These are phyloP conservation scores for Bruguiera gymnorhiza DNA, from an alignment of 345 rosid genomes.

Conservation along the genomic window DNA sequence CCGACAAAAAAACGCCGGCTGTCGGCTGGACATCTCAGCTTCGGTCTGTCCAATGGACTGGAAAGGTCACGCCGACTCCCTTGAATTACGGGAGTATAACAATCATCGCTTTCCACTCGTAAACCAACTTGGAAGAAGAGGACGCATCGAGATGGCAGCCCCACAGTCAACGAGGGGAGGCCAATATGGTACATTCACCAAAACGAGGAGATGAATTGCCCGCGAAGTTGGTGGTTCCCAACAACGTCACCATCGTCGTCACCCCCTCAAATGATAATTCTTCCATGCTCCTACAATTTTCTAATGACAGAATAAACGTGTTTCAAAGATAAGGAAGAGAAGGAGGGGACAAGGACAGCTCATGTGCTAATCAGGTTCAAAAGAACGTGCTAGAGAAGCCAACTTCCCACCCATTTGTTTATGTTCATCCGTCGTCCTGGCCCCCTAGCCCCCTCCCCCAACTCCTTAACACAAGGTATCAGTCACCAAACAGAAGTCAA, in stretches of 20 bases:
- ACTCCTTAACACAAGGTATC: neutral
- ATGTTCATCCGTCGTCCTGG: neutral
- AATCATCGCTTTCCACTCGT: too few relatives aligned
- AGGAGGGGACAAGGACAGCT: neutral
- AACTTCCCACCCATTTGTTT: neutral
- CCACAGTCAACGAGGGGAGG: neutral
- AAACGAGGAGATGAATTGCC: neutral
- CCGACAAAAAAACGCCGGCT: too few relatives aligned
- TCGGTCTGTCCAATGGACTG: too few relatives aligned
- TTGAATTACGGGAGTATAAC: too few relatives aligned
- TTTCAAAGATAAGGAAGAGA: neutral
- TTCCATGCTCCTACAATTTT: too few relatives aligned
- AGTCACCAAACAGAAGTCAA: neutral
- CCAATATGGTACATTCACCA: neutral
- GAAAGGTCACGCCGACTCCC: too few relatives aligned
- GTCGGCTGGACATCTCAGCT: too few relatives aligned
- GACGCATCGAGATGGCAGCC: too few relatives aligned
- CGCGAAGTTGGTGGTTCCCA: neutral
- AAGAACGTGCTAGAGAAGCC: slow-evolving; percentile 18
- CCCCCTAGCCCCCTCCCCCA: too few relatives aligned
- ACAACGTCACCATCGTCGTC: too few relatives aligned
- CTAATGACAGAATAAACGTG: slow-evolving; percentile 37
- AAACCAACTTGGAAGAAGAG: too few relatives aligned
- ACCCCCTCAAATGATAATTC: too few relatives aligned
- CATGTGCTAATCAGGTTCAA: slow-evolving; percentile 14